Evolutionary conservation across 768 basidiomycete genomes (phyloP).

Genomic region (Daedaleopsis nitida): DNA sequence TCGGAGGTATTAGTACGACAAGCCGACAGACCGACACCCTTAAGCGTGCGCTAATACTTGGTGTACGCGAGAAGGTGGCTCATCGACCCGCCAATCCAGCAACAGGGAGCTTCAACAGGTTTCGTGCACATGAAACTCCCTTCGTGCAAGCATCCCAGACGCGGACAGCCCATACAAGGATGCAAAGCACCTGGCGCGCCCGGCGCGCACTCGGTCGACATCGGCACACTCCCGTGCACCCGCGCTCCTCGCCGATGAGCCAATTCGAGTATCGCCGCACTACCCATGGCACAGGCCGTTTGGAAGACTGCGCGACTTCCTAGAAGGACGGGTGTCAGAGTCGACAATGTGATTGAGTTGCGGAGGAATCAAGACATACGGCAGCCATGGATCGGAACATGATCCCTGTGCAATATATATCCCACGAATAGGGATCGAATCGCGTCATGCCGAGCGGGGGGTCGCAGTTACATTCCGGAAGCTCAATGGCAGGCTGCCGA

Average conservation of each 20-base stretch:
- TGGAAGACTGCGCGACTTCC: no score
- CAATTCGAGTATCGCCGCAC: neutral
- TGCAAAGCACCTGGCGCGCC: neutral
- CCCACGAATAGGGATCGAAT: constrained; percentile 17
- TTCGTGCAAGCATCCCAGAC: neutral
- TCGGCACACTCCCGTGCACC: neutral
- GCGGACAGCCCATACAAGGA: neutral
- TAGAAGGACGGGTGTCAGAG: neutral
- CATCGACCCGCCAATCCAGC: no score
- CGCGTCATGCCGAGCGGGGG: constrained; percentile 1
- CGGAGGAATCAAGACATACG: neutral
- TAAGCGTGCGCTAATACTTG: no score
- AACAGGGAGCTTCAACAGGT: no score
- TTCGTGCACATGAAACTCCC: no score
- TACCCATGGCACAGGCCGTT: neutral
- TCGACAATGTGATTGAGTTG: no score
- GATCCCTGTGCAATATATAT: constrained; percentile 7
- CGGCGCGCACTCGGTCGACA: neutral
- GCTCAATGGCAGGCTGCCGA: neutral
- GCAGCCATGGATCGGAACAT: neutral
- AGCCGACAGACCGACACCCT: no score
- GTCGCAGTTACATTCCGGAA: neutral
- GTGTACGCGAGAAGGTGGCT: no score
- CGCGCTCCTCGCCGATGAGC: neutral
- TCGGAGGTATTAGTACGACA: no score